Base-by-base conservation (phyloP, 202 grass and related monocot species). In the Miscanthus sacchariflorus region DNA sequence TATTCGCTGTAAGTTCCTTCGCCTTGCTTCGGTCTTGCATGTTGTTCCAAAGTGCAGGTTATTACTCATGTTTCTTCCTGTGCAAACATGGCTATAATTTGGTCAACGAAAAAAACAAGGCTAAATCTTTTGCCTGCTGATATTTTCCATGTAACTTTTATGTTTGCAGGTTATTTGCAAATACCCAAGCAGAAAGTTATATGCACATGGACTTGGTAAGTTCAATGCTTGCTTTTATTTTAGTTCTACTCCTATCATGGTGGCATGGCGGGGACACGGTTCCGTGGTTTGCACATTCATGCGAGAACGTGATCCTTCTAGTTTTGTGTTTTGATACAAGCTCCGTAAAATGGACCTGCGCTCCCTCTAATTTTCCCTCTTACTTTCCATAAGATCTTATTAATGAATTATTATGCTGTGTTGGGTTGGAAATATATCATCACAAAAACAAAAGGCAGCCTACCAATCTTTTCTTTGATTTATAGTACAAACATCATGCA, bases 191-290 rank as follows among this genome's bases (percentile, higher is more conserved):
- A 66, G 83, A 96, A 71, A 89, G 81, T 49, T 90, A 91, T 80
- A 90, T 93, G 69, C 89, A 90, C 44, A 88, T 87, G 86, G 90
- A 91, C 59, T 79, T 98, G 92, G 94, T 96, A 95, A 83, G 80
- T 86, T 88, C 18, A 30, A 30, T 6, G 36, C 28, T 30, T 82
- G 13, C 40, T 67, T 49, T 12, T 82, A 36, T 28, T 49, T 23
- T 82, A 36, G 5, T 28, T 44, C 18, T 15, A 23, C 48, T 70
- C 59, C 72, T n/a, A 49, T 72, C 28, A 71, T 66, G 3, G 18
- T 19, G 0, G 35, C 17, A 36, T 11, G 4, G 9, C 0, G 9
- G 5, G 30, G 17, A 19, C 74, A 52, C 0, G 2, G 19, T 28
- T 52, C 15, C 4, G 24, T 30, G 24, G 15, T 77, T 52, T 33